phyloP scores from a whole-genome alignment of 2,329 filamentous ascomycete species.

The Aspergillus brunneoviolaceus region DNA sequence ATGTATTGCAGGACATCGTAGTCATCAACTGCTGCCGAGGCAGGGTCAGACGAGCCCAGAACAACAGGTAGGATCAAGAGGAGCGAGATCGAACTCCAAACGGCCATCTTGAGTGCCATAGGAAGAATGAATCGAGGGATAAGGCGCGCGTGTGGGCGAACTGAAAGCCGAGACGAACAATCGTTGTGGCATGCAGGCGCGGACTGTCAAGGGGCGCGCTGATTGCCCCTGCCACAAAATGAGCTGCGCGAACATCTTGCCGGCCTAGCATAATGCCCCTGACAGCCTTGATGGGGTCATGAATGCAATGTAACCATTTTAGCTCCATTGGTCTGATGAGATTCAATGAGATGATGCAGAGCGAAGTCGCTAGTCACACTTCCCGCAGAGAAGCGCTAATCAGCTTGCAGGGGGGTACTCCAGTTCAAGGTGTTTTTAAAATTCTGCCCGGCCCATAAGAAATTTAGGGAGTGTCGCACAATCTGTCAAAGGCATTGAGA shows the following conservation, averaged over 20 bases:
- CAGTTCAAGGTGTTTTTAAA: not conserved
- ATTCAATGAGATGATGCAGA: not conserved
- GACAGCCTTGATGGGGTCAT: not conserved
- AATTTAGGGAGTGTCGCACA: not conserved
- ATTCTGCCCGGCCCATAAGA: not conserved
- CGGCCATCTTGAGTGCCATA: constrained; percentile 1
- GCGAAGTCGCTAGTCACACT: not conserved
- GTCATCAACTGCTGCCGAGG: constrained; percentile 19
- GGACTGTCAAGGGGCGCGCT: not conserved
- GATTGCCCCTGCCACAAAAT: not conserved
- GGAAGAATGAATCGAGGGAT: not conserved
- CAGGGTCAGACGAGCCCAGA: constrained; percentile 14
- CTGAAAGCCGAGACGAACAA: not conserved
- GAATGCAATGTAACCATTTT: constrained; percentile 5
- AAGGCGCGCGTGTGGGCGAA: not conserved
- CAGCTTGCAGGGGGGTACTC: not conserved
- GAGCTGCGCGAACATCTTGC: not conserved
- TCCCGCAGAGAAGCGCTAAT: not conserved
- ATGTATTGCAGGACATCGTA: constrained; percentile 48
- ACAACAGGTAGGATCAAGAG: constrained; percentile 11
- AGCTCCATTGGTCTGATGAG: not conserved
- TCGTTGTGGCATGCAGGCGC: constrained; percentile 1
- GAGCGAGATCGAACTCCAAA: constrained; percentile 4
- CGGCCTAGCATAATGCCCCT: not conserved
- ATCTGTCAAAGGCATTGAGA: not conserved